Percentiles rank a stretch among this genome's conserved stretches.
phyloP scores from a whole-genome alignment of 2,329 filamentous ascomycete species.

The Mycosphaerella sp. region DNA sequence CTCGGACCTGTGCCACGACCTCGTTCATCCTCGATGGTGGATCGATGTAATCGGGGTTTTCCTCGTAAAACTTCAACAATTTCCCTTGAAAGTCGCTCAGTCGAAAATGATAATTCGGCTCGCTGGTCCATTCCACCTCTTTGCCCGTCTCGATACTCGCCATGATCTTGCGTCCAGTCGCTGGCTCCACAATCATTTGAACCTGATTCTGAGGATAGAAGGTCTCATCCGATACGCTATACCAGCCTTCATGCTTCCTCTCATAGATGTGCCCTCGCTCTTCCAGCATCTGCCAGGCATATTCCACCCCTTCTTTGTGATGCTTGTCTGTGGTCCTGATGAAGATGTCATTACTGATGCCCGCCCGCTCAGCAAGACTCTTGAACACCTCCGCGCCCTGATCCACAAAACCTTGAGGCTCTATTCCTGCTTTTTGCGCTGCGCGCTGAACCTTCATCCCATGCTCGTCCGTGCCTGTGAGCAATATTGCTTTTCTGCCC shows the following conservation, averaged over 20 bases:
- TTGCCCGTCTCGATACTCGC: slow-evolving; percentile 74
- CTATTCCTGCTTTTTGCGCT: slow-evolving; percentile 61
- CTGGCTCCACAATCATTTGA: slow-evolving; percentile 65
- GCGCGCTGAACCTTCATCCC: slow-evolving; percentile 95
- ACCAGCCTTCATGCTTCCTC: slow-evolving; percentile 66
- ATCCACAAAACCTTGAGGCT: slow-evolving; percentile 83
- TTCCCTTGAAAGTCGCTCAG: slow-evolving; percentile 74
- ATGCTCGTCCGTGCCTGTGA: slow-evolving; percentile 94
- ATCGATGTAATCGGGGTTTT: slow-evolving; percentile 70
- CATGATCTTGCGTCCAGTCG: slow-evolving; percentile 77
- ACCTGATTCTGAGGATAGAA: slow-evolving; percentile 80
- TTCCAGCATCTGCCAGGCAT: slow-evolving; percentile 79
- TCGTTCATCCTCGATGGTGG: slow-evolving; percentile 69
- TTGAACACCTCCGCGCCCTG: slow-evolving; percentile 72
- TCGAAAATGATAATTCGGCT: slow-evolving; percentile 91
- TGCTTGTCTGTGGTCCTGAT: slow-evolving; percentile 82
- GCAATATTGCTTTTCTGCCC: slow-evolving; percentile 64
- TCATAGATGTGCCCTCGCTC: slow-evolving; percentile 38
- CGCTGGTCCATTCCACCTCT: slow-evolving; percentile 89
- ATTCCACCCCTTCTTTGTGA: slow-evolving; percentile 77
- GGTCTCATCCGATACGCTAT: slow-evolving; percentile 91
- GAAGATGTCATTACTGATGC: slow-evolving; percentile 75
- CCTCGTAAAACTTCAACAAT: slow-evolving; percentile 70
- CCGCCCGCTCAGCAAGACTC: slow-evolving; percentile 61
- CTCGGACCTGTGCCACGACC: slow-evolving; percentile 67